These are phyloP conservation scores for Gautieria morchelliformis DNA, from an alignment of 768 basidiomycete species.

Conservation along the genomic window DNA sequence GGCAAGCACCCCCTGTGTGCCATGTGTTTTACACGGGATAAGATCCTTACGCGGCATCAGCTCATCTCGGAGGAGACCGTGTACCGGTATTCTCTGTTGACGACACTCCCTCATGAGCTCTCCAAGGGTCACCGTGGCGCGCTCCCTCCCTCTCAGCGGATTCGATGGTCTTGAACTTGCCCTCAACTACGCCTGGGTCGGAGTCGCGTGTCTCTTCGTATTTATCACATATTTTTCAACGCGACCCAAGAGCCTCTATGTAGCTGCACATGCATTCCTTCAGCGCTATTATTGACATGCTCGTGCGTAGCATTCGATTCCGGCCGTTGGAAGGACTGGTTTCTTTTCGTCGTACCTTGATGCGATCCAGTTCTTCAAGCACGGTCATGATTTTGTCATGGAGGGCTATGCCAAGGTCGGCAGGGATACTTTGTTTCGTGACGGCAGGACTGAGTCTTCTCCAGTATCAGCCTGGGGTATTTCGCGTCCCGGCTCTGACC, in stretches of 20 bases:
- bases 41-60: too few relatives aligned
- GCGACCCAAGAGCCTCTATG: background rate
- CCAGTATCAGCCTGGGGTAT: constrained; percentile 19
- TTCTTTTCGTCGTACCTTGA: constrained; percentile 10
- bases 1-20: too few relatives aligned
- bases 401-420: constrained; percentile 24
- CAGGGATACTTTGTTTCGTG: background rate
- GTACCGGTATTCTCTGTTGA: too few relatives aligned
- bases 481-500: constrained; percentile 35
- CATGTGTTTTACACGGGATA: too few relatives aligned
- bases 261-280: background rate
- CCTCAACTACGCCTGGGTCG: background rate
- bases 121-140: too few relatives aligned
- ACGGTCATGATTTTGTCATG: constrained; percentile 17
- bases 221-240: background rate
- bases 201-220: background rate
- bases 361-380: constrained; percentile 11
- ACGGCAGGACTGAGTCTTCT: background rate
- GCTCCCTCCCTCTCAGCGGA: too few relatives aligned
- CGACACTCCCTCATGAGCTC: too few relatives aligned
- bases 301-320: background rate
- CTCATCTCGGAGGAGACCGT: too few relatives aligned
- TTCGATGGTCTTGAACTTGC: background rate
- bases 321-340: background rate
- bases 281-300: background rate